A percentile compares a stretch with the other conserved stretches of the same genome.
phyloP scores from a whole-genome alignment of 805 yeast species.

The Limtongozyma cylindracea region DNA sequence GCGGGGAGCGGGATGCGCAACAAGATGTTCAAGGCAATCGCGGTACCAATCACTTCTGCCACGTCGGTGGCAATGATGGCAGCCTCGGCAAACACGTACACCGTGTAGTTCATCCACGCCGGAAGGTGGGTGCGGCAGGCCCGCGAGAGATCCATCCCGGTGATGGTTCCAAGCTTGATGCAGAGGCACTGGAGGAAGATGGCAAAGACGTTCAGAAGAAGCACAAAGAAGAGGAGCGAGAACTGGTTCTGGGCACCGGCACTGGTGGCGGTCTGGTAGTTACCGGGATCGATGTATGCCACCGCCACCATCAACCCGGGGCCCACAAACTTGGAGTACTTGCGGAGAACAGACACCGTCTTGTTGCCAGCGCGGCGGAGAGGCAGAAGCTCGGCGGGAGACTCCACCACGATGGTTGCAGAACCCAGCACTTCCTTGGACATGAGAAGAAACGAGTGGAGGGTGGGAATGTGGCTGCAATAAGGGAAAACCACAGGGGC shows the following conservation, averaged over 20 bases:
- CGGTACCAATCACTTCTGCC: conserved; percentile 29
- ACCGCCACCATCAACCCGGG: conserved; percentile 92
- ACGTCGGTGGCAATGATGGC: conserved; percentile 25
- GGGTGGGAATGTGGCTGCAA: no score
- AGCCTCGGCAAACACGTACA: conserved; percentile 19
- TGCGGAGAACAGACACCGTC: no score
- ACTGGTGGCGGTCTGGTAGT: conserved; percentile 23
- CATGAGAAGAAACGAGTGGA: no score
- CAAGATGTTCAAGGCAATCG: conserved; percentile 20
- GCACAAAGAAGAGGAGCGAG: conserved; percentile 15
- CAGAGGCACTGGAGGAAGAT: conserved; percentile 18
- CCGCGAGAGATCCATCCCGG: conserved; percentile 20
- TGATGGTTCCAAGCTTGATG: conserved; percentile 20
- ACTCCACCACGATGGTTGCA: no score
- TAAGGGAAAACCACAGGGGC: no score
- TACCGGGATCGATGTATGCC: conserved; percentile 96
- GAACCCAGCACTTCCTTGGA: no score
- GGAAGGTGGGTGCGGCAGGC: conserved; percentile 17
- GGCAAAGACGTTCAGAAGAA: conserved; percentile 18
- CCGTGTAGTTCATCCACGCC: conserved; percentile 8
- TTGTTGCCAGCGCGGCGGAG: no score
- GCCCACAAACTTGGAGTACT: conserved; percentile 24
- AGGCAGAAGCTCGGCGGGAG: no score
- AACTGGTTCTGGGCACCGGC: conserved; percentile 20
- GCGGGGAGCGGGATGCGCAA: conserved; percentile 20